Percentiles rank a stretch among this genome's conserved stretches.
phyloP scores from a whole-genome alignment of 805 yeast species.

The Clavispora asparagi region DNA sequence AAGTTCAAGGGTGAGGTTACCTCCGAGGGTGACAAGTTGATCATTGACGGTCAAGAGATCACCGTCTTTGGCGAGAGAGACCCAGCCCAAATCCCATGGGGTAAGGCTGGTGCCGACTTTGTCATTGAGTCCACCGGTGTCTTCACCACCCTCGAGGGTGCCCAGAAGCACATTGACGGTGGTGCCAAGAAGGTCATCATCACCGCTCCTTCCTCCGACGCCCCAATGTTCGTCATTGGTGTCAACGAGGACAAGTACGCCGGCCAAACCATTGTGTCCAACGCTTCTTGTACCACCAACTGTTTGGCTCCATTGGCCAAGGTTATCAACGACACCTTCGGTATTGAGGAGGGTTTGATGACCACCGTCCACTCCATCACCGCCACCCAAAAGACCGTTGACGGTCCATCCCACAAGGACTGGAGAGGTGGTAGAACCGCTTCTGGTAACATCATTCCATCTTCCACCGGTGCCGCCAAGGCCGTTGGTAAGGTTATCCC shows the following conservation, averaged over 20 bases:
- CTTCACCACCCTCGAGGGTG: constrained; percentile 78
- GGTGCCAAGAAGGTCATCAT: constrained; percentile 95
- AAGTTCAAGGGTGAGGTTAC: constrained; percentile 70
- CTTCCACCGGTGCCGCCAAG: constrained; percentile 97
- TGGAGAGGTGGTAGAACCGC: constrained; percentile 99
- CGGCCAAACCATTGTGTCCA: constrained; percentile 74
- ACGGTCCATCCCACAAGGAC: constrained; percentile 96
- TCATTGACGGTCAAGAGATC: constrained; percentile 67
- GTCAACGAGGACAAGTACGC: constrained; percentile 79
- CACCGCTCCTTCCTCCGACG: constrained; percentile 91
- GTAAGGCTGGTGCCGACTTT: constrained; percentile 71
- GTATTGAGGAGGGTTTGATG: constrained; percentile 90
- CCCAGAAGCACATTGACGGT: constrained; percentile 77
- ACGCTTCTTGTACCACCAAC: constrained; percentile 95
- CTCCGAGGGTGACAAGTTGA: constrained; percentile 50
- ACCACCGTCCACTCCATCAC: constrained; percentile 95
- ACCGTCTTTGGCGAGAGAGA: constrained; percentile 74
- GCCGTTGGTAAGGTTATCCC: constrained; percentile 96
- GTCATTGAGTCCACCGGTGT: constrained; percentile 95
- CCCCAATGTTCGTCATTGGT: constrained; percentile 94
- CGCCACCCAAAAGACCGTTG: constrained; percentile 94
- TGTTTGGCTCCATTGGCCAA: constrained; percentile 93
- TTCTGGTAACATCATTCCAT: constrained; percentile 91
- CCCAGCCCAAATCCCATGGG: constrained; percentile 89
- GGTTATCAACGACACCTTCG: constrained; percentile 79